These are phyloP conservation scores for Sabuloglossum arenarium DNA, from an alignment of 495 filamentous ascomycete species.

Conservation along the genomic window DNA sequence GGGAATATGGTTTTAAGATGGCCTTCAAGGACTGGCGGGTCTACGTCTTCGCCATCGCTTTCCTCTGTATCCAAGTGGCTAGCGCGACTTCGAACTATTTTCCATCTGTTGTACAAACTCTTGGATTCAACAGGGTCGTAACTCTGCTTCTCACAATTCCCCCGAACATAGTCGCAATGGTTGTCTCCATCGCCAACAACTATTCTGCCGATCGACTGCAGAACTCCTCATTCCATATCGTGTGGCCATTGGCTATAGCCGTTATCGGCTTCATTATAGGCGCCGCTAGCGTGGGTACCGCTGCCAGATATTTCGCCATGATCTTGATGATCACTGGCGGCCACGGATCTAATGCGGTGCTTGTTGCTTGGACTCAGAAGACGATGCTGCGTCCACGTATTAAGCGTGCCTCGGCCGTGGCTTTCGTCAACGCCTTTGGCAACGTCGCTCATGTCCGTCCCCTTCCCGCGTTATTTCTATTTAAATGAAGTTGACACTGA, in stretches of 20 bases:
- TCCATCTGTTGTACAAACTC: conserved; percentile 55
- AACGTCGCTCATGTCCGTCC: conserved; percentile 44
- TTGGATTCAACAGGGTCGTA: conserved; percentile 42
- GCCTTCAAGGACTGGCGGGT: conserved; percentile 56
- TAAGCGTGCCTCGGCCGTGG: conserved; percentile 64
- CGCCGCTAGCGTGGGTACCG: conserved; percentile 39
- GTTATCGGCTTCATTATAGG: conserved; percentile 57
- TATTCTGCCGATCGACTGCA: conserved; percentile 63
- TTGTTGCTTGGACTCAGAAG: conserved; percentile 58
- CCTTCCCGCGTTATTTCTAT: too few relatives aligned
- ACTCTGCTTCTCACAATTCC: conserved; percentile 26
- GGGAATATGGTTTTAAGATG: conserved; percentile 48
- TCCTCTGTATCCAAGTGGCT: conserved; percentile 50
- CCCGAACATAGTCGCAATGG: conserved; percentile 30
- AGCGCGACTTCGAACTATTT: conserved; percentile 79
- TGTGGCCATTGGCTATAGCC: conserved; percentile 42
- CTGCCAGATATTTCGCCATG: conserved; percentile 58
- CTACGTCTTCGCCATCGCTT: too few relatives aligned
- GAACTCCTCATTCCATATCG: conserved; percentile 63
- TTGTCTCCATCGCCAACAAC: conserved; percentile 49
- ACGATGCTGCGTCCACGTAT: conserved; percentile 64
- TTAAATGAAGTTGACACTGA: too few relatives aligned
- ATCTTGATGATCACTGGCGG: conserved; percentile 50
- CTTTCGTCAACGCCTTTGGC: conserved; percentile 62
- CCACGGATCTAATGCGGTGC: conserved; percentile 11